Evolutionary conservation across 345 rosid species (phyloP), one percentile per base, ranked within the genome.

Genomic region (Cardiospermum halicacabum): DNA sequence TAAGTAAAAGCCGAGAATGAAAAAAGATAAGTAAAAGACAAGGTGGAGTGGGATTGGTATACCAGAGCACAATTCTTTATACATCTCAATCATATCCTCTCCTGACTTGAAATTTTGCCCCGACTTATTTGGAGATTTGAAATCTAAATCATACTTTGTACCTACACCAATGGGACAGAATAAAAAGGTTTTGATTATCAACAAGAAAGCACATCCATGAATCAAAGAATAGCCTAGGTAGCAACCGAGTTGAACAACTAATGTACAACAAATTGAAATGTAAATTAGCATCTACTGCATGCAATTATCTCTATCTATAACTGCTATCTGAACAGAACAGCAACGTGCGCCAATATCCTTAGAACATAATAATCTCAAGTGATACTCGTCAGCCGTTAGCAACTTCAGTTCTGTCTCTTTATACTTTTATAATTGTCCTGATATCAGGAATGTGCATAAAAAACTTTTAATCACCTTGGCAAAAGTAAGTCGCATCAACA

Each of bases 81-180:
- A 94, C 89, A 94, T 81, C 30, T 89, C 85, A 75, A 94, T 85
- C 97, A 94, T 87, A 71, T 91, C 99, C 39, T 89, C 97, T 27
- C 88, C 96, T 39, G 97, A 85, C 81, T 85, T 90, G 84, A 91
- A 94, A 81, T 87, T 89, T 75, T 85, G 84, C 53, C 91, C 97
- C 2, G 93, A 83, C 62, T 84, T 88, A 62, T 76, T 77, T 39
- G 84, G 89, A 60, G 79, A 72, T 66, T 88, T 89, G 77, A 63
- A 59, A 78, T 94, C 99, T 64, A 94, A 70, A 78, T 94, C 96
- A 78, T 91, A 94, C 82, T 91, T 94, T 58, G 89, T 89, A 74
- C 99, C 99, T 91, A 69, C 13, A 70, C 57, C 34, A 71, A 12
- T 18, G 13, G 32, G 22, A 37, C 65, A 40, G 63, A 60, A 27